phyloP scores from a whole-genome alignment of 768 basidiomycete genomes.

The Lactarius trivialis region DNA sequence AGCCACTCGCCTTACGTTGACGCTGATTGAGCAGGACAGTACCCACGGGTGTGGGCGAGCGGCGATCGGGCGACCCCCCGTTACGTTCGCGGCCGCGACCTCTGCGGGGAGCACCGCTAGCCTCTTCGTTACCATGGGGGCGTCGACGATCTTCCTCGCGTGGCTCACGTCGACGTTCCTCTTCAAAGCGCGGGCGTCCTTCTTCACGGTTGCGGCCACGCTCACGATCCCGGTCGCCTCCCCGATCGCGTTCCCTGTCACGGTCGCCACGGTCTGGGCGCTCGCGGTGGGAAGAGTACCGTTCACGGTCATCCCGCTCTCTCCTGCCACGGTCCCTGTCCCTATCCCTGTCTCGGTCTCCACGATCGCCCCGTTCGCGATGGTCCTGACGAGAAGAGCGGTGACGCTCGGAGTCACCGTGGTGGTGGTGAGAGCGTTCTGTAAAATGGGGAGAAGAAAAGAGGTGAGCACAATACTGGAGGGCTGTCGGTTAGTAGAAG shows the following conservation, averaged over 20 bases:
- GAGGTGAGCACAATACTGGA: conserved; percentile 21
- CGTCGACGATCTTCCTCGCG: conserved; percentile 35
- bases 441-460: conserved; percentile 17
- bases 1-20: conserved; percentile 83
- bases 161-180: conserved; percentile 34
- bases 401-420: conserved; percentile 25
- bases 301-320: conserved; percentile 25
- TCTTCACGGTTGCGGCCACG: conserved; percentile 37
- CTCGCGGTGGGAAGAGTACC: conserved; percentile 24
- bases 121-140: conserved; percentile 28
- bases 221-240: conserved; percentile 43
- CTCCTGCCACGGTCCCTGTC: conserved; percentile 30
- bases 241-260: conserved; percentile 36
- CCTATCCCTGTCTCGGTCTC: conserved; percentile 30
- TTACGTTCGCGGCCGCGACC: conserved; percentile 47
- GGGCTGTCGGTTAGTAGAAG: conserved; percentile 16
- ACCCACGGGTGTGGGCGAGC: conserved; percentile 89
- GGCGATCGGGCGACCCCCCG: conserved; percentile 65
- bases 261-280: conserved; percentile 33
- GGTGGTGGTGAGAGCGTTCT: conserved; percentile 24
- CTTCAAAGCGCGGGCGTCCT: conserved; percentile 32
- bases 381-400: conserved; percentile 28
- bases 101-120: conserved; percentile 36
- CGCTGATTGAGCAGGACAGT: conserved; percentile 76
- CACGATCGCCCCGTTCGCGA: conserved; percentile 31